Base-by-base conservation (phyloP, 805 yeast species). In the Saccharomyces paradoxus region DNA sequence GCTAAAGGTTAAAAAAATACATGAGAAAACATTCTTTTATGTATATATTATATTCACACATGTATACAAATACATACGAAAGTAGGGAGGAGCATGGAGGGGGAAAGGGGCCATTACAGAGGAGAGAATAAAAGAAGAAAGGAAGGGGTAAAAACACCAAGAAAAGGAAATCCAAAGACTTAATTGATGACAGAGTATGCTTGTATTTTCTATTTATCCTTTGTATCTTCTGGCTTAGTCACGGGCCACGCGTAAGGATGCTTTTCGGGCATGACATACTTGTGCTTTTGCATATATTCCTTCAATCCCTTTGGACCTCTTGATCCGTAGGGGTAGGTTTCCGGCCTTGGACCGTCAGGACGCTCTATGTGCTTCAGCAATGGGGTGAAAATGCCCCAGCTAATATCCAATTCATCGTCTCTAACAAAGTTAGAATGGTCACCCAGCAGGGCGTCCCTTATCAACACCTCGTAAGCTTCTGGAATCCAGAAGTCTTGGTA, bases 391-490 rank as follows among this genome's bases (percentile, higher is more conserved):
- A 94, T 76, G 62, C 79, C 79, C 99, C 99, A 94, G 57, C 95
- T 86, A 56, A 86, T 83, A 54, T 91, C 97, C 68, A 94, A 81
- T 76, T 94, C 99, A 70, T 94, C 99, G 69, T 92, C 97, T 75
- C 99, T 86, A 32, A 94, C 98, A 70, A 94, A 94, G 76, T 92
- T 92, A 52, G 98, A 87, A 74, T 94, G 99, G 73, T 91, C 96
- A 55, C 95, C 98, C 62, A 82, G 80, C 68, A 86, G 73, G 59
- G 92, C 87, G 72, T 94, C 98, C 72, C 95, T 83, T 64, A 94
- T 89, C 63, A 94, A 81, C 1, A 97, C 87, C 77, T 94, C 99
- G 72, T 94, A 94, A 46, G 98, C 98, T 77, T 92, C 97, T 48
- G 99, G 98, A 66, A 94, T 91, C 85, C 94, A 87, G 74, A 89